Percentiles rank a stretch among this genome's conserved stretches.
phyloP scores from a whole-genome alignment of 192 early-diverging fungal species.

The Funneliformis geosporum region DNA sequence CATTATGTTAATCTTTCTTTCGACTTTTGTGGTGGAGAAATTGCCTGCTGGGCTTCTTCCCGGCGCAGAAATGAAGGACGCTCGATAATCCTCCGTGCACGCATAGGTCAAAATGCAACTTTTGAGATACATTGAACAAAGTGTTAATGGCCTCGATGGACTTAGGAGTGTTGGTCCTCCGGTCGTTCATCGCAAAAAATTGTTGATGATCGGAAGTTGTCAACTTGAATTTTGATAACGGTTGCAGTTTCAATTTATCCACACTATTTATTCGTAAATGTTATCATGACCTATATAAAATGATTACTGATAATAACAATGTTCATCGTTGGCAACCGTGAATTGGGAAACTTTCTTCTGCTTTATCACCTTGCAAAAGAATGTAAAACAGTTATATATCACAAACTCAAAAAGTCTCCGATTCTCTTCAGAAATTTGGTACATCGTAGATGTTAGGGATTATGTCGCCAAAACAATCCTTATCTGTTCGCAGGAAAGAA shows the following conservation, averaged over 20 bases:
- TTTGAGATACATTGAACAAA: conserved; percentile 30
- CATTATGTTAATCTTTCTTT: neutral
- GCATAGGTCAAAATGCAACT: conserved; percentile 32
- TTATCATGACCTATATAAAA: conserved; percentile 20
- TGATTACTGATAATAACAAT: neutral
- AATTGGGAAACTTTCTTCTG: conserved; percentile 20
- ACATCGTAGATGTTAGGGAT: conserved; percentile 25
- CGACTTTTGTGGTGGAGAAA: conserved; percentile 29
- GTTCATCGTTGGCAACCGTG: conserved; percentile 24
- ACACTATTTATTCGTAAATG: conserved; percentile 19
- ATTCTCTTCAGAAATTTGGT: conserved; percentile 28
- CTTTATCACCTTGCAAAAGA: conserved; percentile 19
- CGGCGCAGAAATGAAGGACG: conserved; percentile 31
- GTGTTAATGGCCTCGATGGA: conserved; percentile 26
- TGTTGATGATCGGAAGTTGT: too few relatives aligned
- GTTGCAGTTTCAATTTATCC: conserved; percentile 15
- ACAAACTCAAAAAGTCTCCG: conserved; percentile 6
- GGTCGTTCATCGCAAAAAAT: conserved; percentile 26
- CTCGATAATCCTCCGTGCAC: conserved; percentile 18
- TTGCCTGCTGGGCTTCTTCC: conserved; percentile 32
- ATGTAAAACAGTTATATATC: conserved; percentile 30
- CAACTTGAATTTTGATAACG: too few relatives aligned
- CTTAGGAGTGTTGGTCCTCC: conserved; percentile 34
- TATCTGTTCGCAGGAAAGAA: conserved; percentile 15
- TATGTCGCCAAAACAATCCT: conserved; percentile 22